phyloP scores from a whole-genome alignment of 2,329 filamentous ascomycete genomes.

The Hymenoscyphus fructigenus region DNA sequence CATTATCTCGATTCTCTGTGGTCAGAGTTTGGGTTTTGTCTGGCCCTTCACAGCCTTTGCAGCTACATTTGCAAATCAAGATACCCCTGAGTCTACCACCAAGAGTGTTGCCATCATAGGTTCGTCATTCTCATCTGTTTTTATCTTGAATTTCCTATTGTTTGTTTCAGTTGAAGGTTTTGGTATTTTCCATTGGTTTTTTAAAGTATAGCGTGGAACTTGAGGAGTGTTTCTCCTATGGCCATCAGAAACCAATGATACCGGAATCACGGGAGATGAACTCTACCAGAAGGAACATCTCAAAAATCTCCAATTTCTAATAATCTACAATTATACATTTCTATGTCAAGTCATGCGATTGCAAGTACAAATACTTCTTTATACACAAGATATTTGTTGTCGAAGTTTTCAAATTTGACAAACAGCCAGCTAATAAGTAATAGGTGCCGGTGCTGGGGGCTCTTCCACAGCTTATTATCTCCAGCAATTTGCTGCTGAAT shows the following conservation, averaged over 20 bases:
- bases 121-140: constrained; percentile 21
- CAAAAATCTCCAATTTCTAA: no score
- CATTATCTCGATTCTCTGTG: constrained; percentile 24
- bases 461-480: constrained; percentile 85
- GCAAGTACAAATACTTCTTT: neutral
- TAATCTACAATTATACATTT: neutral
- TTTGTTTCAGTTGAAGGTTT: neutral
- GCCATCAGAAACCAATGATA: no score
- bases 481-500: constrained; percentile 63
- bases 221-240: neutral
- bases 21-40: constrained; percentile 30
- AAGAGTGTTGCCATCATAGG: constrained; percentile 38
- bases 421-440: constrained; percentile 7
- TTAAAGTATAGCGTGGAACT: neutral
- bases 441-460: constrained; percentile 87
- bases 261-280: no score
- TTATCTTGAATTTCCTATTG: neutral
- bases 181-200: neutral
- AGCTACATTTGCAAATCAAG: constrained; percentile 18
- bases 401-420: neutral
- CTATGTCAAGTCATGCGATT: no score
- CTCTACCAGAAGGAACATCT: no score
- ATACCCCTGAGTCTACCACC: constrained; percentile 11
- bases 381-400: neutral
- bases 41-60: constrained; percentile 33